phyloP scores from a whole-genome alignment of 176 grass and related monocot genomes.

The Avena sativa region DNA sequence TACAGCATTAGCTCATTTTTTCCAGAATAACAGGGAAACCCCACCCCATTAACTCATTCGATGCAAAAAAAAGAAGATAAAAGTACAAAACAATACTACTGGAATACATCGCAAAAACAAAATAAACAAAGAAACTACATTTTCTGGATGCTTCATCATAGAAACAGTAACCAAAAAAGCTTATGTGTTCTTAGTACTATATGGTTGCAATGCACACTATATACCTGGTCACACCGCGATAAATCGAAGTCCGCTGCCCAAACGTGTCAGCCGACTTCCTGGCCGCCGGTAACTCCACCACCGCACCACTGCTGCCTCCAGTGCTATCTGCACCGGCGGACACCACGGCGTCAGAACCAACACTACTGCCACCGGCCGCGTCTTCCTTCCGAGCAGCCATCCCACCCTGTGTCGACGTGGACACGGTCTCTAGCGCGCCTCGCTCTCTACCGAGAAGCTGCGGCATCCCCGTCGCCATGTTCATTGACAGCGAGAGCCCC shows the following conservation, averaged over 20 bases:
- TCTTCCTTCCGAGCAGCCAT: constrained; percentile 39
- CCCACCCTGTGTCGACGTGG: constrained; percentile 39
- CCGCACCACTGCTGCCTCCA: constrained; percentile 4
- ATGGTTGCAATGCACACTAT: not conserved
- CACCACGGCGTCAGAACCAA: constrained; percentile 38
- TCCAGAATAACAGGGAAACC: too few species aligned
- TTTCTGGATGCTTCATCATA: not conserved
- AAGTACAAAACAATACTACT: not conserved
- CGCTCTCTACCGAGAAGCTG: constrained; percentile 29
- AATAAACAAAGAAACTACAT: not conserved
- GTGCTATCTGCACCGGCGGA: constrained; percentile 32
- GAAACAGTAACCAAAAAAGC: not conserved
- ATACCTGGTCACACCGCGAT: constrained; percentile 92
- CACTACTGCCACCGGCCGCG: constrained; percentile 22
- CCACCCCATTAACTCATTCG: not conserved
- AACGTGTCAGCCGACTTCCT: constrained; percentile 89
- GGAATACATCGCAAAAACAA: not conserved
- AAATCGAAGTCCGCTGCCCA: constrained; percentile 95
- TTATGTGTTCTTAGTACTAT: not conserved
- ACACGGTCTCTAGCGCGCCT: constrained; percentile 36
- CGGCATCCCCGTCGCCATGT: constrained; percentile 36
- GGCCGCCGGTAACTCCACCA: constrained; percentile 33
- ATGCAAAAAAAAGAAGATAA: not conserved
- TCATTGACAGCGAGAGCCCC: constrained; percentile 71
- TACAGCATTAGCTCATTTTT: not conserved